Percentiles rank a stretch among this genome's conserved stretches.
These are phyloP conservation scores for Blastocystis sp. DNA, from an alignment of 352 stramenopile genomes.

Conservation along the genomic window DNA sequence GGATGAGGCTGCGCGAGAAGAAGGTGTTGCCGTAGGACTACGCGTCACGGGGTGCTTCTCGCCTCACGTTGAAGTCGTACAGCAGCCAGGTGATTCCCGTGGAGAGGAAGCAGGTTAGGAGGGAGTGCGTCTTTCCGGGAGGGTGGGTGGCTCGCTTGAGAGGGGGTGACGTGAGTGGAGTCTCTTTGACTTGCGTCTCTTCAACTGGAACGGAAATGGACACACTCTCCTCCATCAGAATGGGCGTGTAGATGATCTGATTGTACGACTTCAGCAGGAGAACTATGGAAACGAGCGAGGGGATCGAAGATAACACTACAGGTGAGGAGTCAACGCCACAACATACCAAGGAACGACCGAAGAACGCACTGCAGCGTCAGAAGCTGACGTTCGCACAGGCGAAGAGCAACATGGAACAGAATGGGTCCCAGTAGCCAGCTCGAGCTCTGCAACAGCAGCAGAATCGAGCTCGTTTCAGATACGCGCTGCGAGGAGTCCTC, in stretches of 20 bases:
- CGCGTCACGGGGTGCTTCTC: not conserved
- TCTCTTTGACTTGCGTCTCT: too few relatives aligned
- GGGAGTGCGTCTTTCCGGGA: not conserved
- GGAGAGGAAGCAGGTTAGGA: not conserved
- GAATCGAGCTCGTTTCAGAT: slow-evolving; percentile 11
- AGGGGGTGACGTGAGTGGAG: too few relatives aligned
- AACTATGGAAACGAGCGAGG: slow-evolving; percentile 12
- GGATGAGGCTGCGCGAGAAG: slow-evolving; percentile 12
- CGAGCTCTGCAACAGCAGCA: slow-evolving; percentile 34
- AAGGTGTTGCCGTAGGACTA: slow-evolving; percentile 68
- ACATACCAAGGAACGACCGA: not conserved
- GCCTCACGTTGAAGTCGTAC: slow-evolving; percentile 54
- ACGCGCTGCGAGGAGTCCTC: not conserved
- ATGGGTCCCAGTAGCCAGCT: slow-evolving; percentile 17
- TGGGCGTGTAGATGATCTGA: slow-evolving; percentile 2
- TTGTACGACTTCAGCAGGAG: not conserved
- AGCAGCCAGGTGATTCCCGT: slow-evolving; percentile 49
- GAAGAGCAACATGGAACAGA: not conserved
- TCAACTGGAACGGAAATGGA: not conserved
- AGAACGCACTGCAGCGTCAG: not conserved
- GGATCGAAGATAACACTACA: not conserved
- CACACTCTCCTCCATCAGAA: not conserved
- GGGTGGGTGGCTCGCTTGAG: slow-evolving; percentile 27
- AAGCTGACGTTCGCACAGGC: not conserved
- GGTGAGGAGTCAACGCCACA: not conserved